Evolutionary conservation across 345 rosid species (phyloP), one percentile per base, ranked within the genome.

Genomic region (Cardiospermum halicacabum): DNA sequence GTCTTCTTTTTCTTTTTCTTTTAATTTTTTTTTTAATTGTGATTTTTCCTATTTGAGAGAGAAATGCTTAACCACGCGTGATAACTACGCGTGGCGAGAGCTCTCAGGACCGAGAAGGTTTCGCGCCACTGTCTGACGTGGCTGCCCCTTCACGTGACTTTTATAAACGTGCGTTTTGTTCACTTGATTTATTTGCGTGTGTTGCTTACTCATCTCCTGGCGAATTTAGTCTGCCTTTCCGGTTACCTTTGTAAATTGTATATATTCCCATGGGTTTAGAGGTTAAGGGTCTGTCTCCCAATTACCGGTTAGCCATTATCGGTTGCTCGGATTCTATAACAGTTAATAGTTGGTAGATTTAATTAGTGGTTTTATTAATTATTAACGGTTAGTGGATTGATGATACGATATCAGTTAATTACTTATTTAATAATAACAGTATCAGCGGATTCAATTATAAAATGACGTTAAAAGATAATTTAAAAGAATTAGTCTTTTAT

Each of bases 11-110:
- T 19, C 15, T 34, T 58, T 48, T 7, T 34, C 2, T 58, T 37
- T 49, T 30, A 3, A 11, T 21, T 65, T 42, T 31, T 55, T 2
- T 4, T 11, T 55, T 28, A 28, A 50, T 50, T n/a, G n/a, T n/a
- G n/a, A n/a, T n/a, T n/a, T 21, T 9, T 19, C 6, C 5, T 21
- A 15, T 24, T 51, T 51, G 5, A 26, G 53, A 13, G 30, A 19
- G 42, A 40, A 42, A 42, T 42, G 43, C 53, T 28, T 65, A 42
- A 42, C 69, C 69, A 42, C 69, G 54, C 69, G 42, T 55, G 40
- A 1, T 19, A 11, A 10, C 15, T 55, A 40, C 61, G 69, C 61
- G 61, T 42, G 61, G 24, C 2, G 21, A 51, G 53, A 36, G 16
- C 37, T 64, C 50, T 64, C 31, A 5, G 24, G 1, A 25, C 9